These are phyloP conservation scores for Akanthomyces lecanii DNA, from an alignment of 2,329 filamentous ascomycete genomes.

Conservation along the genomic window DNA sequence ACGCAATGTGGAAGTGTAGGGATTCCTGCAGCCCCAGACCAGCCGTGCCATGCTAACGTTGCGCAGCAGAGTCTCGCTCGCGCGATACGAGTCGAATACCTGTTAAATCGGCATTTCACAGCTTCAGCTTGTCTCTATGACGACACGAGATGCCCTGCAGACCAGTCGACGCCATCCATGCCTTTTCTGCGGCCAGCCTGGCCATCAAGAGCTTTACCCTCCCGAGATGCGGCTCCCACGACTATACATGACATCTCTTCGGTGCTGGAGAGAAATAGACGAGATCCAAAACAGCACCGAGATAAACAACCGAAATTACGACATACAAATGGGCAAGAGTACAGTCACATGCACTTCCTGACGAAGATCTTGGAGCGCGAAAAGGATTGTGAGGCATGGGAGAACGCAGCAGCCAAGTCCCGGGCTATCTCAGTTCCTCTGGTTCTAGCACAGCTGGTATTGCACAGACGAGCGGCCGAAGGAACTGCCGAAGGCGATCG, in stretches of 20 bases:
- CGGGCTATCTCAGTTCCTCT: neutral
- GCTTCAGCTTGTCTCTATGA: neutral
- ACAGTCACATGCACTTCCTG: conserved; percentile 2
- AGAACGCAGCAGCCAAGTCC: neutral
- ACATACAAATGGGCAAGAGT: neutral
- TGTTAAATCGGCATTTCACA: neutral
- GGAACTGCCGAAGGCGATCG: neutral
- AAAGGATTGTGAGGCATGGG: neutral
- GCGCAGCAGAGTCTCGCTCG: neutral
- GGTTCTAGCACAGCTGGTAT: neutral
- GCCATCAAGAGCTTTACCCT: neutral
- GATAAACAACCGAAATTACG: neutral
- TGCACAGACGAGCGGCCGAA: neutral
- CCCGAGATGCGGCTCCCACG: neutral
- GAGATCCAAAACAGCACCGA: neutral
- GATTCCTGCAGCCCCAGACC: neutral
- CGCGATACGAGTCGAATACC: neutral
- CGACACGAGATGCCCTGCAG: neutral
- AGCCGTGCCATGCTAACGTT: neutral
- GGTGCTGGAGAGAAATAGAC: neutral
- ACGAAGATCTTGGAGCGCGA: conserved; percentile 6
- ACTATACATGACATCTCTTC: neutral
- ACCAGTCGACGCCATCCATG: neutral
- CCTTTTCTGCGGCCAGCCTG: neutral
- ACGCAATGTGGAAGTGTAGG: neutral